These are phyloP conservation scores for Hymenotorrendiella dingleyae DNA, from an alignment of 2,329 filamentous ascomycete species.

Conservation along the genomic window DNA sequence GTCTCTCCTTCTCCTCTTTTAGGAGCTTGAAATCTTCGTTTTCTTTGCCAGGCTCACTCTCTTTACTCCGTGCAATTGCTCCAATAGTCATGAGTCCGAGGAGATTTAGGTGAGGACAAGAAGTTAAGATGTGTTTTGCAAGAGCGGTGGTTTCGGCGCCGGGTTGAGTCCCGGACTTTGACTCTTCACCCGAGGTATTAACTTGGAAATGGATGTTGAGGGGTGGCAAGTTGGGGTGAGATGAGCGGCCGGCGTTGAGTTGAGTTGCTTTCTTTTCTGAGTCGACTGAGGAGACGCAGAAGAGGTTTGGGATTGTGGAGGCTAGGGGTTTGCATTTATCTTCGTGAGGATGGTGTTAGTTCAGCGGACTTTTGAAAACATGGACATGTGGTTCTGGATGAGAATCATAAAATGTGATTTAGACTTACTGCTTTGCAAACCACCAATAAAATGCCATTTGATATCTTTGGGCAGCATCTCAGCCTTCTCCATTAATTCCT, in stretches of 20 bases:
- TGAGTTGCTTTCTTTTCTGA: constrained; percentile 78
- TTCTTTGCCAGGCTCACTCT: constrained; percentile 66
- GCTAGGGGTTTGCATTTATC: constrained; percentile 89
- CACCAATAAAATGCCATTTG: constrained; percentile 95
- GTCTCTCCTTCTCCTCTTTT: constrained; percentile 62
- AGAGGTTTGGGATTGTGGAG: constrained; percentile 77
- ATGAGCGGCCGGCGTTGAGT: constrained; percentile 65
- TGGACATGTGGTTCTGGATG: not conserved
- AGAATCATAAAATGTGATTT: not conserved
- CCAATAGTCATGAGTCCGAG: constrained; percentile 96
- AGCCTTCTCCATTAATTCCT: constrained; percentile 84
- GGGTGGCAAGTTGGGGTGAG: constrained; percentile 28
- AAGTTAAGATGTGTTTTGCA: constrained; percentile 62
- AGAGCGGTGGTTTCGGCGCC: constrained; percentile 54
- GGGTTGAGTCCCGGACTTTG: constrained; percentile 77
- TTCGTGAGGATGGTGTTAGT: constrained; percentile 24
- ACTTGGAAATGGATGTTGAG: constrained; percentile 76
- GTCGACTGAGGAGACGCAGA: constrained; percentile 88
- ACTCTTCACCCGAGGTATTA: constrained; percentile 85
- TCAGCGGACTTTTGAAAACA: not conserved
- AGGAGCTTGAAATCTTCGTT: constrained; percentile 84
- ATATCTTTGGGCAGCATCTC: constrained; percentile 69
- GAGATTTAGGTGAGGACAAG: constrained; percentile 68
- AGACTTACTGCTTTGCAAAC: constrained; percentile 65
- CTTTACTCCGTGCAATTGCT: constrained; percentile 78